Conservation (phyloP, 2,329 filamentous ascomycete genomes). For the Hortaea werneckii region DNA sequence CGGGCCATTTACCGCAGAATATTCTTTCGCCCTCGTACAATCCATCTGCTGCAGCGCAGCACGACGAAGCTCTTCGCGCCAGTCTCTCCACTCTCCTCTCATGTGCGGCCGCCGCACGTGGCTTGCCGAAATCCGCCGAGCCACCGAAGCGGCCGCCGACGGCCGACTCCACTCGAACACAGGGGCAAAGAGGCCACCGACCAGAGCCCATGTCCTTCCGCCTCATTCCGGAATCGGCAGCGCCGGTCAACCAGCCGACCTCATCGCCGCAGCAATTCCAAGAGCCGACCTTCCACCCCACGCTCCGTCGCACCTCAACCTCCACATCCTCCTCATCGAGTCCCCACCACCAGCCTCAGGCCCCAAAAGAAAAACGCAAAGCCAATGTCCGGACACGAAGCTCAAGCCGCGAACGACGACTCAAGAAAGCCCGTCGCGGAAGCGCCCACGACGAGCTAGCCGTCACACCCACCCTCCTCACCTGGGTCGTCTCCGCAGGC, state of each 20-base stretch:
- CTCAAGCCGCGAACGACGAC: constrained; percentile 33
- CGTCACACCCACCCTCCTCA: constrained; percentile 51
- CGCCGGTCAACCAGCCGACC: constrained; percentile 21
- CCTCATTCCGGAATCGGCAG: constrained; percentile 49
- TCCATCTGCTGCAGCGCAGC: constrained; percentile 49
- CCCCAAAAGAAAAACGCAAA: constrained; percentile 32
- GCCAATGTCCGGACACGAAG: constrained; percentile 27
- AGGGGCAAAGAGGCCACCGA: constrained; percentile 19
- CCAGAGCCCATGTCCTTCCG: constrained; percentile 45
- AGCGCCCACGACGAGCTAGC: constrained; percentile 12
- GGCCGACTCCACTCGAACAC: constrained; percentile 13
- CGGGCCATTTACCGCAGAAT: constrained; percentile 49
- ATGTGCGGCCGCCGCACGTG: constrained; percentile 83
- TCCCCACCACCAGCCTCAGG: constrained; percentile 1
- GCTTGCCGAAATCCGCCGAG: constrained; percentile 55
- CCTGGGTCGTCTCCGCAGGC: constrained; percentile 56
- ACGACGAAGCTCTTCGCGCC: constrained; percentile 84
- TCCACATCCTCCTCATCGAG: constrained; percentile 18
- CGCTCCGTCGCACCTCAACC: constrained; percentile 24
- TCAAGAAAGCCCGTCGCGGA: constrained; percentile 33
- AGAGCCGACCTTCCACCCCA: constrained; percentile 27
- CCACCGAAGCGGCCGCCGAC: constrained; percentile 12
- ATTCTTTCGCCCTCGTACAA: constrained; percentile 66
- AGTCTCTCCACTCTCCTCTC: constrained; percentile 92
- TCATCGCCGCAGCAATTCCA: constrained; percentile 1